phyloP scores from a whole-genome alignment of 2,329 filamentous ascomycete genomes.

The Aciculosporium take region DNA sequence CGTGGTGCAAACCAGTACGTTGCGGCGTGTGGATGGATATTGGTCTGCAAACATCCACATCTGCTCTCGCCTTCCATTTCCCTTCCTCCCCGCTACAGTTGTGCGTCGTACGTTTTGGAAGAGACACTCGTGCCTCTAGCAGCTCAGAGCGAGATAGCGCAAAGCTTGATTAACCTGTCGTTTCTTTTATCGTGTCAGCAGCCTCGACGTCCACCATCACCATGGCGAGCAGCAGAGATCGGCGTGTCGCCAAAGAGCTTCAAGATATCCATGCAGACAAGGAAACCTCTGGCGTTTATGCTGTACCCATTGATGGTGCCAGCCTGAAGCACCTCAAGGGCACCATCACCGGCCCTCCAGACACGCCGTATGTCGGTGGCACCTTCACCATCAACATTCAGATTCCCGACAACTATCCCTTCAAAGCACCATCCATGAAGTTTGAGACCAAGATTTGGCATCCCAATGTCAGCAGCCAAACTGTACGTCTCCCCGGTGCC shows the following conservation, averaged over 20 bases:
- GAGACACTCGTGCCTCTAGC: not conserved
- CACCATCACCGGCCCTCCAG: slow-evolving; percentile 71
- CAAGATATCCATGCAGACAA: slow-evolving; percentile 59
- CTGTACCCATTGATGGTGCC: slow-evolving; percentile 46
- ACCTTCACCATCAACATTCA: slow-evolving; percentile 70
- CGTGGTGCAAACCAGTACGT: no score
- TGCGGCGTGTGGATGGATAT: not conserved
- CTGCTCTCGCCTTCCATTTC: not conserved
- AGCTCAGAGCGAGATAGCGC: not conserved
- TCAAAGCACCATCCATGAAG: slow-evolving; percentile 79
- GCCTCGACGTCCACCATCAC: slow-evolving; percentile 4
- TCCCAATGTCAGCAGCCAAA: slow-evolving; percentile 89
- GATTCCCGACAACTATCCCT: slow-evolving; percentile 82
- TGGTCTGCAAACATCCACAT: no score
- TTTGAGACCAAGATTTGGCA: slow-evolving; percentile 95
- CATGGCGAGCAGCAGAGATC: slow-evolving; percentile 38
- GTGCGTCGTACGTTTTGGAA: not conserved
- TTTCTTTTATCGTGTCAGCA: not conserved
- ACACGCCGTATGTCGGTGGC: slow-evolving; percentile 85
- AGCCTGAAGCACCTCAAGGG: slow-evolving; percentile 75
- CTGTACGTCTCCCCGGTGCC: slow-evolving; percentile 39
- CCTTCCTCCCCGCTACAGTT: not conserved
- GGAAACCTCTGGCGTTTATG: slow-evolving; percentile 60
- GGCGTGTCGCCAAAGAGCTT: slow-evolving; percentile 62
- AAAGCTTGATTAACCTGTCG: no score